A percentile compares a stretch with the other conserved stretches of the same genome.
phyloP scores from a whole-genome alignment of 805 yeast species.

The Lipomyces chichibuensis region DNA sequence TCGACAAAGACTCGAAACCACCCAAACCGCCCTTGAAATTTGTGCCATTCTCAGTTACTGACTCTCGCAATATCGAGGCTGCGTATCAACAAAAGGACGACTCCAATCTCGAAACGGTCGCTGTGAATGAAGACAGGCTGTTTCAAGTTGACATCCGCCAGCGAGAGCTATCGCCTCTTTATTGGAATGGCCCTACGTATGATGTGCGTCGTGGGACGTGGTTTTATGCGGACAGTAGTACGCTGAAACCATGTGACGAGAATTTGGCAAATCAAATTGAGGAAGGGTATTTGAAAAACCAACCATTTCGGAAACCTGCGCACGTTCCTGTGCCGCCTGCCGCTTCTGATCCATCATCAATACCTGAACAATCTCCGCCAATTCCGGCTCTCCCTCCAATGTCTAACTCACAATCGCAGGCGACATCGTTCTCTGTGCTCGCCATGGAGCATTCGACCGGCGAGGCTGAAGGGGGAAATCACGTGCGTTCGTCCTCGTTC shows the following conservation, averaged over 20 bases:
- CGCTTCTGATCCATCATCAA: not conserved
- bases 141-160: conserved; percentile 67
- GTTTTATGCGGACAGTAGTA: conserved; percentile 57
- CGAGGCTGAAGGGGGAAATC: not conserved
- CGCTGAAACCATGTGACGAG: conserved; percentile 54
- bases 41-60: conserved; percentile 65
- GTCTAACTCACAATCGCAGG: not conserved
- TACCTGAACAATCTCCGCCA: not conserved
- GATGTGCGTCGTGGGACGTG: conserved; percentile 85
- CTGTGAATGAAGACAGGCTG: conserved; percentile 79
- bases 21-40: conserved; percentile 57
- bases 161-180: conserved; percentile 65
- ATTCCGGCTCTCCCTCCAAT: not conserved
- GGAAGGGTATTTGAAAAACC: conserved; percentile 50
- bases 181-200: conserved; percentile 87
- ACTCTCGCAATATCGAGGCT: conserved; percentile 63
- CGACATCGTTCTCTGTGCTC: not conserved
- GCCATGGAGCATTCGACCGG: not conserved
- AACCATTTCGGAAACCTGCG: conserved; percentile 43
- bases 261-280: conserved; percentile 63
- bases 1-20: conserved; percentile 55
- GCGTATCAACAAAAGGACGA: conserved; percentile 46
- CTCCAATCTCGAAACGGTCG: conserved; percentile 44
- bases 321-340: not conserved
- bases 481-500: conserved; percentile 23